Conservation (phyloP, 306 rosid species). For the Cucumis hystrix region DNA sequence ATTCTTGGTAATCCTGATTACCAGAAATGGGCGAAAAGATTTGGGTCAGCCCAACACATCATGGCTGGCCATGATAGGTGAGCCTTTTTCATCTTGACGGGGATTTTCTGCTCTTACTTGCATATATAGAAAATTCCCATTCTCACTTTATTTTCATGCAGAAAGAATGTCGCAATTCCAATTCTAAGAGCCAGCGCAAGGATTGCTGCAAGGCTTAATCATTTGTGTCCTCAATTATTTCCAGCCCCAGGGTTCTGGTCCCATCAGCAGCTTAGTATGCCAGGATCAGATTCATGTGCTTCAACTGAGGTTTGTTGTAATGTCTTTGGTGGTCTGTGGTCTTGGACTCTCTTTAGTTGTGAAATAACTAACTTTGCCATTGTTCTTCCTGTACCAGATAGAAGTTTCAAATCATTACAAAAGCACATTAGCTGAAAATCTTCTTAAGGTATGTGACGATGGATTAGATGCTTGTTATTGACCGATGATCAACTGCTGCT, state of each 20-base stretch:
- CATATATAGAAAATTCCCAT: neutral
- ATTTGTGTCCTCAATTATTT: conserved; percentile 84
- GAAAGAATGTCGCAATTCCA: conserved; percentile 75
- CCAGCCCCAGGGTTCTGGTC: conserved; percentile 87
- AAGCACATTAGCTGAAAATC: conserved; percentile 60
- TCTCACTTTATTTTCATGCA: conserved; percentile 16
- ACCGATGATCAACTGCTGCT: neutral
- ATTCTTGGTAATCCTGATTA: conserved; percentile 38
- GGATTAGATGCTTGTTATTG: neutral
- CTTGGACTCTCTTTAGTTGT: neutral
- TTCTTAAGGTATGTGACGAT: conserved; percentile 58
- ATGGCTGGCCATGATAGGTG: conserved; percentile 90
- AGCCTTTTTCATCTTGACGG: neutral
- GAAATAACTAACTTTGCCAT: neutral
- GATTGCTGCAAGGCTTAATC: conserved; percentile 62
- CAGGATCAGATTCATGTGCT: conserved; percentile 24
- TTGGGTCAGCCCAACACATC: conserved; percentile 69
- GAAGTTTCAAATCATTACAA: conserved; percentile 29
- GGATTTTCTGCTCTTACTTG: conserved; percentile 1
- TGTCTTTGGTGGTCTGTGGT: conserved; percentile 8
- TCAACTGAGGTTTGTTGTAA: conserved; percentile 65
- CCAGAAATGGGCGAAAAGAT: conserved; percentile 78
- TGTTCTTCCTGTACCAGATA: conserved; percentile 28
- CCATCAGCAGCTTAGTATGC: conserved; percentile 24
- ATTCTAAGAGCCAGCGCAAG: conserved; percentile 82